Evolutionary conservation across 1,284 basidiomycete genomes (phyloP).

Genomic region (Thecaphora thlaspeos): DNA sequence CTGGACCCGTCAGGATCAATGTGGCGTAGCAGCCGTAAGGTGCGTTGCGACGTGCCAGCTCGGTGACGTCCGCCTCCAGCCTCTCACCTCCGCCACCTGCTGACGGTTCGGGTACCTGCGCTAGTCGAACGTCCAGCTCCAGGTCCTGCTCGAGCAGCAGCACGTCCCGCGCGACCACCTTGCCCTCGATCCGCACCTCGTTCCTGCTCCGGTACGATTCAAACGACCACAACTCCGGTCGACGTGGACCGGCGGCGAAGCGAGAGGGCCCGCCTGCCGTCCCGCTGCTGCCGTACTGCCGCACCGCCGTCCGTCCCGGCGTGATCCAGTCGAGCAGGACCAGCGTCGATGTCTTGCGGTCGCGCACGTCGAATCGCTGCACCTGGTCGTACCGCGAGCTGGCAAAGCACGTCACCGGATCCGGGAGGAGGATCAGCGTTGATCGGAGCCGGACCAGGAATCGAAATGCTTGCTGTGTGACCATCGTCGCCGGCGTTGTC

Average conservation of each 20-base stretch:
- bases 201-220: slow-evolving; percentile 79
- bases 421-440: slow-evolving; percentile 46
- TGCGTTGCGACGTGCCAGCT: slow-evolving; percentile 66
- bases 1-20: slow-evolving; percentile 71
- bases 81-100: neutral
- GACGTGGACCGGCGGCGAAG: neutral
- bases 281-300: neutral
- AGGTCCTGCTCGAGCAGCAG: slow-evolving; percentile 68
- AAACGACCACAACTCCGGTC: slow-evolving; percentile 85
- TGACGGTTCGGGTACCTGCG: neutral
- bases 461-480: slow-evolving; percentile 28
- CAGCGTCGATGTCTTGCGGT: slow-evolving; percentile 28
- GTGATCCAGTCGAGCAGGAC: slow-evolving; percentile 56
- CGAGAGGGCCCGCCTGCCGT: neutral
- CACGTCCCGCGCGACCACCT: slow-evolving; percentile 71
- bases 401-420: slow-evolving; percentile 53
- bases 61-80: slow-evolving; percentile 4
- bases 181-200: slow-evolving; percentile 71
- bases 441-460: slow-evolving; percentile 37
- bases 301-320: slow-evolving; percentile 34
- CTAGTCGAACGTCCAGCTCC: slow-evolving; percentile 1
- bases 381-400: slow-evolving; percentile 43
- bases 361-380: slow-evolving; percentile 49
- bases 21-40: slow-evolving; percentile 85
- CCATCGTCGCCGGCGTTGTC: neutral